A percentile compares a stretch with the other conserved stretches of the same genome.
Conservation (phyloP, 208 protist species). For the Leishmania amazonensis region DNA sequence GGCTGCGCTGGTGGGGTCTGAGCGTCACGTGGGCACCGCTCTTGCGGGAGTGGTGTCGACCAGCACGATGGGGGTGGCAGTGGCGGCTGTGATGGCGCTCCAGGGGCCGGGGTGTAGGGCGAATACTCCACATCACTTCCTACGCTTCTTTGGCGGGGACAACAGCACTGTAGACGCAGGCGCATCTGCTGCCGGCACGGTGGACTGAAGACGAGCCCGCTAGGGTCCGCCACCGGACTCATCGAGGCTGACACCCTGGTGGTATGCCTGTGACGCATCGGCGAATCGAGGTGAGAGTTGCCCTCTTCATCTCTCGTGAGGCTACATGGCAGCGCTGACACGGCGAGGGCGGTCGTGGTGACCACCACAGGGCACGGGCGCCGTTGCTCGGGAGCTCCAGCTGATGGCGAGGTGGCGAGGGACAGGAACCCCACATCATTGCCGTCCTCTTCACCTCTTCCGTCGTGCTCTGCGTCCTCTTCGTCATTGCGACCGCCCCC, state of each 20-base stretch:
- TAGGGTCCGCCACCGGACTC: slow-evolving; percentile 9
- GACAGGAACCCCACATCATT: neutral
- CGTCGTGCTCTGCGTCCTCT: neutral
- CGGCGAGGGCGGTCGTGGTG: neutral
- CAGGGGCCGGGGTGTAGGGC: neutral
- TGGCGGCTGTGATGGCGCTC: neutral
- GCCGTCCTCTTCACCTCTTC: neutral
- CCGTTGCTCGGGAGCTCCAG: neutral
- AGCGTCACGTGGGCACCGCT: neutral
- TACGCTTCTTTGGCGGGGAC: slow-evolving; percentile 5
- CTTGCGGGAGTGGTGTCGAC: neutral
- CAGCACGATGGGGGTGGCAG: neutral
- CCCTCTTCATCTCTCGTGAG: neutral
- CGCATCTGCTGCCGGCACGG: slow-evolving; percentile 18
- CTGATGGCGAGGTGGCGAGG: slow-evolving; percentile 3
- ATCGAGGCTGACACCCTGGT: slow-evolving; percentile 4
- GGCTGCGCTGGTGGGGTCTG: neutral
- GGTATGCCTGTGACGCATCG: neutral
- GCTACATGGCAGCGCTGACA: neutral
- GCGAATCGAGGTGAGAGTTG: neutral
- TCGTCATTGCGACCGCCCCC: neutral
- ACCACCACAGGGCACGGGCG: neutral
- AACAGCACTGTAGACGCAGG: slow-evolving; percentile 10
- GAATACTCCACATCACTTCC: neutral
- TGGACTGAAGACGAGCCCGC: slow-evolving; percentile 47